phyloP scores from a whole-genome alignment of 441 rosid genomes.

The Jatropha podagrica region DNA sequence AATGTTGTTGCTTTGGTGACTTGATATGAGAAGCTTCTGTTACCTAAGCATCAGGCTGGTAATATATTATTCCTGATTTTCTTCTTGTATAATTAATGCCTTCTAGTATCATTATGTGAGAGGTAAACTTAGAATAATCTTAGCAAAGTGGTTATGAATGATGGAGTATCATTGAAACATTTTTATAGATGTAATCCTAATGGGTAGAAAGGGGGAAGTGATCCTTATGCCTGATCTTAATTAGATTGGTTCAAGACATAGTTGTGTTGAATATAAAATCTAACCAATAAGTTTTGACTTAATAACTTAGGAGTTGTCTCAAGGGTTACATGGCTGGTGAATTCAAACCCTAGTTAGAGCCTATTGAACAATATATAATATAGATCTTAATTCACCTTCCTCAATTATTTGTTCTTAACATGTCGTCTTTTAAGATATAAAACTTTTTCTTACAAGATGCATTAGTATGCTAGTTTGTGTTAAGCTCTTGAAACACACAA shows the following conservation, averaged over 20 bases:
- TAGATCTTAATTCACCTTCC: not conserved
- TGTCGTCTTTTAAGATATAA: not conserved
- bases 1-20: not conserved
- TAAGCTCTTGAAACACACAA: not conserved
- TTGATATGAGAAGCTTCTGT: not conserved
- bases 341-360: too few relatives aligned
- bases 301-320: too few relatives aligned
- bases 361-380: too few relatives aligned
- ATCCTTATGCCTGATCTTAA: not conserved
- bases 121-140: too few relatives aligned
- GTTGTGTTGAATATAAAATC: not conserved
- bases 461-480: not conserved
- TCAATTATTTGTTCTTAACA: not conserved
- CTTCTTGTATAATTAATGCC: not conserved
- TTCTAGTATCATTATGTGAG: not conserved
- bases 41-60: not conserved
- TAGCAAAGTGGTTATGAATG: not conserved
- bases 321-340: too few relatives aligned
- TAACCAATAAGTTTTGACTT: too few relatives aligned
- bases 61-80: not conserved
- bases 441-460: not conserved
- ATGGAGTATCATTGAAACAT: not conserved
- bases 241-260: not conserved
- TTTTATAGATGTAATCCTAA: not conserved
- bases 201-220: not conserved